These are phyloP conservation scores for Didymella segeticola DNA, from an alignment of 2,329 filamentous ascomycete species.

Conservation along the genomic window DNA sequence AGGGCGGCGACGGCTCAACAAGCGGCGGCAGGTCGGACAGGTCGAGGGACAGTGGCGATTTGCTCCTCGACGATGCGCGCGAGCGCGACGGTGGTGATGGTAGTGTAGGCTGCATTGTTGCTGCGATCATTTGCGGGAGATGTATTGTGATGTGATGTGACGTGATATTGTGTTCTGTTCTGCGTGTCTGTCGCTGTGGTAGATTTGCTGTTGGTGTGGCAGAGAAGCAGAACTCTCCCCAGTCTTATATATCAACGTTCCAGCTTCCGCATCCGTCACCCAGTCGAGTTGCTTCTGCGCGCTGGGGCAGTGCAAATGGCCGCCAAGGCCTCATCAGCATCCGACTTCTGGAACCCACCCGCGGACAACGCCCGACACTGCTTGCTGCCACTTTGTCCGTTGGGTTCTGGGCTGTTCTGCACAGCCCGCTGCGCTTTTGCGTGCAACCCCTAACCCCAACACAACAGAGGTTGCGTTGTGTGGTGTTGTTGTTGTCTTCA, in stretches of 20 bases:
- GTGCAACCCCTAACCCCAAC: constrained; percentile 5
- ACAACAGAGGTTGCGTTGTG: not conserved
- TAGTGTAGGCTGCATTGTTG: constrained; percentile 37
- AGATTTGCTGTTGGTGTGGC: too few species aligned
- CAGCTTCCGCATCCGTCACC: constrained; percentile 27
- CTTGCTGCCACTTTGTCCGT: constrained; percentile 3
- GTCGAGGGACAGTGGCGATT: constrained; percentile 70
- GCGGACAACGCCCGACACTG: constrained; percentile 3
- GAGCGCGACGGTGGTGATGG: constrained; percentile 45
- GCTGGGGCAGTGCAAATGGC: constrained; percentile 20
- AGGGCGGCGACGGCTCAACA: constrained; percentile 73
- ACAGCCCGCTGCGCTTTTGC: constrained; percentile 12
- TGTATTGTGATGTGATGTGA: too few species aligned
- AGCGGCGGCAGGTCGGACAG: constrained; percentile 75
- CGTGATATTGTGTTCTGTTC: not conserved
- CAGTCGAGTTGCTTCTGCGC: constrained; percentile 13
- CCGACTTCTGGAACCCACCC: constrained; percentile 15
- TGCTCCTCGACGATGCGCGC: constrained; percentile 45
- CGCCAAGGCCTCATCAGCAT: constrained; percentile 25
- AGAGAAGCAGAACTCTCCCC: constrained; percentile 17
- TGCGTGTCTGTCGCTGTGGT: constrained; percentile 19
- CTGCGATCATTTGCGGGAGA: constrained; percentile 23
- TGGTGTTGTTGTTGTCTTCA: constrained; percentile 8
- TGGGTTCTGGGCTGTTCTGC: constrained; percentile 15
- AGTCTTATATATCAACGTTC: constrained; percentile 34